phyloP scores from a whole-genome alignment of 768 basidiomycete genomes.

The Tulasnella sp. region DNA sequence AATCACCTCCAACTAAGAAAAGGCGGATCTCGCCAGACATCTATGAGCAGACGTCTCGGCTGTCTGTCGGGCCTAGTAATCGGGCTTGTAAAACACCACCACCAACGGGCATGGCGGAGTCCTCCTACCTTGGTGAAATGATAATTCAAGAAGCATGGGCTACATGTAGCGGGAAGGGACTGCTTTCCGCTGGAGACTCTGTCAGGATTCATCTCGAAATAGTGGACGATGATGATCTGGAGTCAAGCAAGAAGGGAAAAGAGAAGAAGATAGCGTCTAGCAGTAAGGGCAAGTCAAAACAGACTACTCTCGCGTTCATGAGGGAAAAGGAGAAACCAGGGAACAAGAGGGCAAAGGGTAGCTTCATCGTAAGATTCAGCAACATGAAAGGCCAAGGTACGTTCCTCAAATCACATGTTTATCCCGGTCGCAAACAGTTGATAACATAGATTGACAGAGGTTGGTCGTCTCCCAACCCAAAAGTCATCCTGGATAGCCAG shows the following conservation, averaged over 20 bases:
- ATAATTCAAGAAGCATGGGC: constrained; percentile 17
- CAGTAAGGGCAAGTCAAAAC: constrained; percentile 17
- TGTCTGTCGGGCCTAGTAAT: neutral
- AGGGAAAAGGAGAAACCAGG: constrained; percentile 11
- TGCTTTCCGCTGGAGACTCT: constrained; percentile 8
- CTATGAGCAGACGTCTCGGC: neutral
- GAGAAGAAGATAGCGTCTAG: neutral
- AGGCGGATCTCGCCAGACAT: constrained; percentile 1
- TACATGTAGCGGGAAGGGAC: constrained; percentile 12
- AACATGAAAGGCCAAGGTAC: constrained; percentile 16
- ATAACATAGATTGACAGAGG: too few relatives aligned
- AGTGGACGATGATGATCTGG: neutral
- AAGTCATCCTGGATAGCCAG: constrained; percentile 63
- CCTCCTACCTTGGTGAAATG: constrained; percentile 17
- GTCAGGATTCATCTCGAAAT: constrained; percentile 9
- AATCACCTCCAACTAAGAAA: constrained; percentile 4
- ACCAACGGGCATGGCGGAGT: neutral
- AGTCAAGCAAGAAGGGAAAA: neutral
- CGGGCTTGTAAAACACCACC: neutral
- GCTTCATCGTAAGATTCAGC: constrained; percentile 18
- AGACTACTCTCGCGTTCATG: constrained; percentile 19
- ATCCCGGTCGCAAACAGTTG: constrained; percentile 7
- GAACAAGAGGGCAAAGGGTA: neutral
- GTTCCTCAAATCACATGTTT: constrained; percentile 10
- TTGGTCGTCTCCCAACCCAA: constrained; percentile 65